Base-by-base conservation (phyloP, 202 grass and related monocot species). In the Schoenoplectus triqueter region DNA sequence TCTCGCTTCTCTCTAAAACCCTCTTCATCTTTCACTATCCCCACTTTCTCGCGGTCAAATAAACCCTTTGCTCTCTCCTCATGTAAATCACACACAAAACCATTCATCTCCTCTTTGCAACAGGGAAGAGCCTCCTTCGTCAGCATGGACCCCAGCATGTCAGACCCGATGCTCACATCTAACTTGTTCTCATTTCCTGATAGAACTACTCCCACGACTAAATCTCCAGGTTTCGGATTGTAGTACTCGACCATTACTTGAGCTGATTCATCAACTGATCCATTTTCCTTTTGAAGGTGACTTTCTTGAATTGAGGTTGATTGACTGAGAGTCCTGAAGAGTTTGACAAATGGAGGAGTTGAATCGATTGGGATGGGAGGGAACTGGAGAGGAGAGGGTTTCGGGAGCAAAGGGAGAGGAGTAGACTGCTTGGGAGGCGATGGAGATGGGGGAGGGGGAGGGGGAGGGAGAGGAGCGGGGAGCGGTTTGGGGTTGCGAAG, bases 71-170 rank as follows among this genome's bases (percentile, higher is more conserved):
- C 63, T 13, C 40, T 75, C 65, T 75, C 5, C 22, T 14, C 20
- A 42, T 17, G 10, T 15, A 78, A 61, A 78, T 78, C 75, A 67
- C 68, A 63, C 39, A 64, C 15, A 6, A 91, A 82, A 39, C 78
- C 49, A 54, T 81, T 61, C 41, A 87, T 42, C 18, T 95, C 80
- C 8, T 68, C 64, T 39, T 82, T 86, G 86, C 91, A 80, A 17
- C 95, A 90, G 15, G 91, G 93, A 75, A 95, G 90, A 57, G 93
- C 88, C 84, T 98, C 95, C 78, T 98, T 95, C 45, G 90, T 64
- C 64, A 98, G 70, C 78, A 95, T 89, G 78, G 93, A 93, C 15
- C 89, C 91, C 45, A 98, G 93, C 69, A 90, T 81, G 84, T 98
- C 90, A 44, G 91, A 91, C 47, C 93, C 93, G 15, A 98, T 63